Conservation (phyloP, 2,329 filamentous ascomycete species). For the Tolypocladium paradoxum region DNA sequence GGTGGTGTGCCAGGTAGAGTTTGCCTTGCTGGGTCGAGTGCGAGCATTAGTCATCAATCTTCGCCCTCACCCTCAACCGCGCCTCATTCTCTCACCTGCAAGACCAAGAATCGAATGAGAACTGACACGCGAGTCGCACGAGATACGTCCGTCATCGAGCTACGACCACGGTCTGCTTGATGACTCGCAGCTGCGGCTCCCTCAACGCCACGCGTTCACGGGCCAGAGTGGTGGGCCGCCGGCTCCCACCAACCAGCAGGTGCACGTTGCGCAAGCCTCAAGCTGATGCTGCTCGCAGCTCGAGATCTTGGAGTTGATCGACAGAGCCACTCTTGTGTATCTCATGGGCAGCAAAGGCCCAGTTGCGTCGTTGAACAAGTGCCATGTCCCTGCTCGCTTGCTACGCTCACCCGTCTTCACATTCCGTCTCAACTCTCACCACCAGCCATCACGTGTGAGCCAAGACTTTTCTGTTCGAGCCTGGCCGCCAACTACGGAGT, state of each 20-base stretch:
- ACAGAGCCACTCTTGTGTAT: too few relatives aligned
- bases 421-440: background rate
- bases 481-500: background rate
- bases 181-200: background rate
- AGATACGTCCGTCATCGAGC: background rate
- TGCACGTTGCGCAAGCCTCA: too few relatives aligned
- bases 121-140: background rate
- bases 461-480: too few relatives aligned
- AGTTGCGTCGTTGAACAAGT: too few relatives aligned
- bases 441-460: background rate
- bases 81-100: background rate
- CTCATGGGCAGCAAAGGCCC: too few relatives aligned
- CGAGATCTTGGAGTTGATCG: background rate
- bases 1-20: background rate
- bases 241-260: too few relatives aligned
- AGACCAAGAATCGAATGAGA: background rate
- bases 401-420: background rate
- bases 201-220: background rate
- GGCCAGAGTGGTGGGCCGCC: too few relatives aligned
- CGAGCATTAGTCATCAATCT: background rate
- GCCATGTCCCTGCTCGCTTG: too few relatives aligned
- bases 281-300: background rate
- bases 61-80: too few relatives aligned
- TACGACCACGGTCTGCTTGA: background rate
- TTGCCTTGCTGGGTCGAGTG: background rate